phyloP scores from a whole-genome alignment of 1,139 yeast species.

The Yamadazyma dushanensis region DNA sequence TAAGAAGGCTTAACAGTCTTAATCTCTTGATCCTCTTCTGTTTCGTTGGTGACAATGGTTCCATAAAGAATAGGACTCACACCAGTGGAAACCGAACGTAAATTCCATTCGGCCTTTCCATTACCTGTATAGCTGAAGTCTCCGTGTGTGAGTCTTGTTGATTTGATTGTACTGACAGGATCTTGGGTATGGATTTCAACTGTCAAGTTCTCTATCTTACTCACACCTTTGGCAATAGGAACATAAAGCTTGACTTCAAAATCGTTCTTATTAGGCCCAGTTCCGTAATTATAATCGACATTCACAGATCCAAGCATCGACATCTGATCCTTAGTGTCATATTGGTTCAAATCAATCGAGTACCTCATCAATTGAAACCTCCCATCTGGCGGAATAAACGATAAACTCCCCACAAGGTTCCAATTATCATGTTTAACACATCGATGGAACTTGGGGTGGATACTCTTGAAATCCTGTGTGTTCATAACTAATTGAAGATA shows the following conservation, averaged over 20 bases:
- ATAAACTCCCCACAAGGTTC: slow-evolving; percentile 44
- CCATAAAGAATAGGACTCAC: slow-evolving; percentile 72
- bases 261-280: slow-evolving; percentile 65
- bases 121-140: slow-evolving; percentile 58
- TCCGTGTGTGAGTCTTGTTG: slow-evolving; percentile 68
- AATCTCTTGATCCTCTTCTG: slow-evolving; percentile 8
- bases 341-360: slow-evolving; percentile 48
- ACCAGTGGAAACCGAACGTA: slow-evolving; percentile 63
- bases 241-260: slow-evolving; percentile 71
- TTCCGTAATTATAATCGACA: slow-evolving; percentile 58
- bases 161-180: slow-evolving; percentile 36
- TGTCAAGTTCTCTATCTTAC: slow-evolving; percentile 56
- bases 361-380: slow-evolving; percentile 64
- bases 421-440: slow-evolving; percentile 54
- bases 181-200: slow-evolving; percentile 40
- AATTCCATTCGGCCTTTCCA: slow-evolving; percentile 70
- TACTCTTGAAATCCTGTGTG: slow-evolving; percentile 38
- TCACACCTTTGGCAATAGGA: slow-evolving; percentile 47
- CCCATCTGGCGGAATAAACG: slow-evolving; percentile 91
- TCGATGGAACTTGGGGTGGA: slow-evolving; percentile 57
- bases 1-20: slow-evolving; percentile 45
- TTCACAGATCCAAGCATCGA: slow-evolving; percentile 54
- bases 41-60: slow-evolving; percentile 22
- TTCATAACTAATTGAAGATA: slow-evolving; percentile 58
- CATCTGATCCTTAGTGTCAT: slow-evolving; percentile 17